Percentiles rank a stretch among this genome's conserved stretches.
These are phyloP conservation scores for Hypoxylon sp. DNA, from an alignment of 2,329 filamentous ascomycete species.

Conservation along the genomic window DNA sequence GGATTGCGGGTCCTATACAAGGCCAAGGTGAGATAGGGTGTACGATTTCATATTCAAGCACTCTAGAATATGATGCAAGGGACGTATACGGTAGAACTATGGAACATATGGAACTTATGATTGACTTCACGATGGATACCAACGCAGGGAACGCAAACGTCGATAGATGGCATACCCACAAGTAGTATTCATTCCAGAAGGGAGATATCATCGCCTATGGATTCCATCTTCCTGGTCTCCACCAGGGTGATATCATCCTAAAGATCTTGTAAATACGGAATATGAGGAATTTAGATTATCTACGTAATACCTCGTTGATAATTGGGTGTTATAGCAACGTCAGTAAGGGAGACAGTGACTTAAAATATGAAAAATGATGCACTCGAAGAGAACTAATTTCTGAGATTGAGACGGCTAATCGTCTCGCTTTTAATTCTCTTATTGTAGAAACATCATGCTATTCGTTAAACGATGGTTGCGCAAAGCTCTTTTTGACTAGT, in stretches of 20 bases:
- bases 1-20: conserved; percentile 29
- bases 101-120: conserved; percentile 15
- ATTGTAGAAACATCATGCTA: neutral
- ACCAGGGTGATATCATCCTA: neutral
- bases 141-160: conserved; percentile 8
- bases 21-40: conserved; percentile 19
- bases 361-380: neutral
- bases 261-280: neutral
- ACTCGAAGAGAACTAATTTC: neutral
- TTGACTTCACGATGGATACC: conserved; percentile 18
- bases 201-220: neutral
- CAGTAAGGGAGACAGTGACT: neutral
- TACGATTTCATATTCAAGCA: conserved; percentile 22
- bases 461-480: neutral
- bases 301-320: neutral
- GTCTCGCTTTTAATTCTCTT: neutral
- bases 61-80: conserved; percentile 31
- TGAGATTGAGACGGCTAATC: neutral
- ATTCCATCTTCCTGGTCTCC: conserved; percentile 7
- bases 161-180: conserved; percentile 10
- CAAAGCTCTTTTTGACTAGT: neutral
- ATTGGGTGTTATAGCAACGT: neutral
- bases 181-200: conserved; percentile 16
- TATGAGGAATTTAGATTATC: conserved; percentile 6
- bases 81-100: conserved; percentile 23